Evolutionary conservation across 352 stramenopile genomes (phyloP).

Genomic region (Phytophthora brassicae): DNA sequence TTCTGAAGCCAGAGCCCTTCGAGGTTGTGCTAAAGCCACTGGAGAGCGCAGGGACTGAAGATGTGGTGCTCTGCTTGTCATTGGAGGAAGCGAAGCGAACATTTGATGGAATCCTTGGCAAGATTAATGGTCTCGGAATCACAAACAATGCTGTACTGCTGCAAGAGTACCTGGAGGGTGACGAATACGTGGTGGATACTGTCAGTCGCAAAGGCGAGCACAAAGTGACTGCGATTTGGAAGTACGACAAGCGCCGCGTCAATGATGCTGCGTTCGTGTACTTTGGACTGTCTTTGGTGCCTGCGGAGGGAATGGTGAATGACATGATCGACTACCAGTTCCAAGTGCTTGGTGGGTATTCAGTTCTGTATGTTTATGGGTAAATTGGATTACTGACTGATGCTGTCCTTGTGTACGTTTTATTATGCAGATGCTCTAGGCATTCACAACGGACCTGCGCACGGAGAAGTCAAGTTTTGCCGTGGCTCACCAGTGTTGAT

Average conservation of each 20-base stretch:
- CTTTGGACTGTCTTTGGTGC: slow-evolving; percentile 82
- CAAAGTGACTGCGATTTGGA: slow-evolving; percentile 96
- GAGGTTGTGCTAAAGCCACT: slow-evolving; percentile 92
- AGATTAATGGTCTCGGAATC: slow-evolving; percentile 87
- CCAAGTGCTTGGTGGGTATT: slow-evolving; percentile 53
- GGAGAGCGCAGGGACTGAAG: slow-evolving; percentile 73
- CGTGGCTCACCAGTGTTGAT: slow-evolving; percentile 90
- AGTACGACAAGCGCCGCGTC: slow-evolving; percentile 96
- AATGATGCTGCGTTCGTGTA: slow-evolving; percentile 96
- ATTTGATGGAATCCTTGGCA: slow-evolving; percentile 83
- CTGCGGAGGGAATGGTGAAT: slow-evolving; percentile 65
- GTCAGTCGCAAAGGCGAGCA: slow-evolving; percentile 92
- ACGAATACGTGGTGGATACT: slow-evolving; percentile 97
- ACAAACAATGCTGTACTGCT: slow-evolving; percentile 84
- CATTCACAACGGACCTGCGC: slow-evolving; percentile 71
- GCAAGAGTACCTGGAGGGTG: slow-evolving; percentile 94
- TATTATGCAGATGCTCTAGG: slow-evolving; percentile 52
- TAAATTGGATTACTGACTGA: neutral
- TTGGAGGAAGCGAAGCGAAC: slow-evolving; percentile 77
- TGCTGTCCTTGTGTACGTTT: neutral
- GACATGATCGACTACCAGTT: slow-evolving; percentile 87
- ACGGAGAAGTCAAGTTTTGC: slow-evolving; percentile 88
- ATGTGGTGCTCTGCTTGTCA: slow-evolving; percentile 81
- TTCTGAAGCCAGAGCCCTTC: slow-evolving; percentile 66
- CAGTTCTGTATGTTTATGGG: neutral